Evolutionary conservation across 2,329 filamentous ascomycete species (phyloP).

Genomic region (Phyllosticta citriasiana): DNA sequence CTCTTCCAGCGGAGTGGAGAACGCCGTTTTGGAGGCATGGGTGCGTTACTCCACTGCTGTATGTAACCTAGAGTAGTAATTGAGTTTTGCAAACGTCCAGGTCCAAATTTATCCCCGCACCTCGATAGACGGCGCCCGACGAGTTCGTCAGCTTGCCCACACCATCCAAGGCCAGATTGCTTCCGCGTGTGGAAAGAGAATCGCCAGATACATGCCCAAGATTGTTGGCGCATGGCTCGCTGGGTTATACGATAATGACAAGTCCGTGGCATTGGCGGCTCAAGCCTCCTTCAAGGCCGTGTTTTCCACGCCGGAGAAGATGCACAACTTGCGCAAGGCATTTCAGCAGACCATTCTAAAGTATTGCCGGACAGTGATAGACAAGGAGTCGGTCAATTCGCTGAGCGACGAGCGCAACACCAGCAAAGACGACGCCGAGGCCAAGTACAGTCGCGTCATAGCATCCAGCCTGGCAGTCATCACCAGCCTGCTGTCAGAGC

Average conservation of each 20-base stretch:
- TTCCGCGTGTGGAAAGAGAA: conserved; percentile 59
- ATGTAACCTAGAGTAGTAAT: conserved; percentile 31
- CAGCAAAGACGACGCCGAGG: conserved; percentile 71
- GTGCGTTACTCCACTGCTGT: conserved; percentile 40
- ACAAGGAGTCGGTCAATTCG: conserved; percentile 67
- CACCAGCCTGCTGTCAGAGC: conserved; percentile 40
- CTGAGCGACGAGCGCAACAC: conserved; percentile 84
- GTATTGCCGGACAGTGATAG: conserved; percentile 68
- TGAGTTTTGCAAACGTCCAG: conserved; percentile 36
- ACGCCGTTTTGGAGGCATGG: conserved; percentile 81
- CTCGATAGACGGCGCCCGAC: conserved; percentile 80
- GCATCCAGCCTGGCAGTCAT: conserved; percentile 48
- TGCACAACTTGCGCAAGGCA: conserved; percentile 63
- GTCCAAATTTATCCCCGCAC: conserved; percentile 76
- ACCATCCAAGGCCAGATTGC: conserved; percentile 56
- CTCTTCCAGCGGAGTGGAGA: conserved; percentile 55
- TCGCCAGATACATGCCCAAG: conserved; percentile 67
- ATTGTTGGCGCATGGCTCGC: conserved; percentile 85
- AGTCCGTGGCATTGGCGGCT: conserved; percentile 64
- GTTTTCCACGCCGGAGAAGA: conserved; percentile 71
- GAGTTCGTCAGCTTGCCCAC: conserved; percentile 82
- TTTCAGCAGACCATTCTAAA: conserved; percentile 75
- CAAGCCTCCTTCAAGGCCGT: conserved; percentile 65
- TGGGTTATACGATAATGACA: conserved; percentile 79
- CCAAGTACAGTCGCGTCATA: conserved; percentile 76